Evolutionary conservation across 345 rosid genomes (phyloP).

Genomic region (Camelina neglecta): DNA sequence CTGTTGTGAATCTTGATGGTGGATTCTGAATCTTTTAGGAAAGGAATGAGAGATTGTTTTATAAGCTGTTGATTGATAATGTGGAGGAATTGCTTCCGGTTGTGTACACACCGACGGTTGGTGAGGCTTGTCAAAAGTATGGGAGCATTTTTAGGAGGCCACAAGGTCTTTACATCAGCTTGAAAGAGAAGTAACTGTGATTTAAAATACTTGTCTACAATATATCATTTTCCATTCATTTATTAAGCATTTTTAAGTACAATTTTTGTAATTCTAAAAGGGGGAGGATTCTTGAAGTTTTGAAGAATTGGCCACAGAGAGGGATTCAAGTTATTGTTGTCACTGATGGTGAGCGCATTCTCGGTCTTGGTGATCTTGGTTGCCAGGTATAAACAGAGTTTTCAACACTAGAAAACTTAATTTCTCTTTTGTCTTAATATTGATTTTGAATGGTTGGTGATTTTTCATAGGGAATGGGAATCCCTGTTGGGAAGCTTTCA

Average conservation of each 20-base stretch:
- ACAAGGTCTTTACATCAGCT: slow-evolving; percentile 94
- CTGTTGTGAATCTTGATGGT: slow-evolving; percentile 28
- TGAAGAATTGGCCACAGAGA: slow-evolving; percentile 96
- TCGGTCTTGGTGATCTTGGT: slow-evolving; percentile 99
- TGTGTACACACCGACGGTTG: slow-evolving; percentile 97
- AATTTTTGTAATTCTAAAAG: slow-evolving; percentile 43
- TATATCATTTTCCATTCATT: neutral
- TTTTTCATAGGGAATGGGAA: slow-evolving; percentile 81
- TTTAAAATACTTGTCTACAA: neutral
- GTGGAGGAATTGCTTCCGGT: slow-evolving; percentile 93
- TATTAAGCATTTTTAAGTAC: neutral
- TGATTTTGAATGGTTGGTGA: slow-evolving; percentile 7
- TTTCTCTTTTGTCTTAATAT: neutral
- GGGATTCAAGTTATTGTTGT: slow-evolving; percentile 95
- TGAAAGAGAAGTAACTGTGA: slow-evolving; percentile 79
- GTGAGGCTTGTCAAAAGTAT: slow-evolving; percentile 97
- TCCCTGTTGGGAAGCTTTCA: slow-evolving; percentile 90
- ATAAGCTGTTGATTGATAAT: slow-evolving; percentile 88
- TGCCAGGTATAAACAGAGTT: slow-evolving; percentile 72
- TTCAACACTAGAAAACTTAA: neutral
- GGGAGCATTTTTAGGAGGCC: slow-evolving; percentile 93
- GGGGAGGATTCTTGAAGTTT: slow-evolving; percentile 87
- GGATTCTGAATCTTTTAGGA: slow-evolving; percentile 55
- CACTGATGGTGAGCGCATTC: slow-evolving; percentile 93
- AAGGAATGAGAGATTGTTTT: slow-evolving; percentile 89